Evolutionary conservation across 2,329 filamentous ascomycete species (phyloP).

Genomic region (Aspergillus ustus): DNA sequence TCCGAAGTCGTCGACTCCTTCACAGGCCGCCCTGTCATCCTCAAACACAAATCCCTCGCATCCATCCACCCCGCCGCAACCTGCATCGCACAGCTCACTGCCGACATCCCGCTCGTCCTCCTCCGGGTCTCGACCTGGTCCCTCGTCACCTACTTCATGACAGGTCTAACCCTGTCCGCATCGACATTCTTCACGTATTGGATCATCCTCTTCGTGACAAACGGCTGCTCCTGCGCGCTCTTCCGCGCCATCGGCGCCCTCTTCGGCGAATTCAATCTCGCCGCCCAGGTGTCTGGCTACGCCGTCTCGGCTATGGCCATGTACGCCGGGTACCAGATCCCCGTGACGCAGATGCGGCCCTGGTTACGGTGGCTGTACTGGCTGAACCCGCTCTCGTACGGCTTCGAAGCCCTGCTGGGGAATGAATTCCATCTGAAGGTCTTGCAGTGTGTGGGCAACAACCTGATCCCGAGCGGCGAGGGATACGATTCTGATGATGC

Average conservation of each 20-base stretch:
- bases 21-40: conserved; percentile 61
- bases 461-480: conserved; percentile 40
- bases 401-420: conserved; percentile 42
- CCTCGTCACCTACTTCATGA: conserved; percentile 68
- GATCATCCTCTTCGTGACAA: conserved; percentile 56
- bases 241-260: conserved; percentile 62
- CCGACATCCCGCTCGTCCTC: conserved; percentile 60
- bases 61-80: conserved; percentile 59
- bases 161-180: conserved; percentile 57
- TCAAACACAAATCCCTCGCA: conserved; percentile 64
- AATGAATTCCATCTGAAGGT: conserved; percentile 43
- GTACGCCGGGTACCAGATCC: conserved; percentile 52
- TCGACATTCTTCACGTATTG: conserved; percentile 66
- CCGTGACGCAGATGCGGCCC: conserved; percentile 55
- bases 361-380: conserved; percentile 57
- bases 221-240: conserved; percentile 53
- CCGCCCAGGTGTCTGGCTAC: conserved; percentile 58
- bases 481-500: conserved; percentile 36
- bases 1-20: conserved; percentile 70
- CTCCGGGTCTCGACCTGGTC: conserved; percentile 64
- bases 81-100: conserved; percentile 49
- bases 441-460: conserved; percentile 42
- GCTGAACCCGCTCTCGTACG: conserved; percentile 46
- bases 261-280: conserved; percentile 62
- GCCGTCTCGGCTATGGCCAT: conserved; percentile 42